Evolutionary conservation across 495 filamentous ascomycete genomes (phyloP).

Genomic region (Penicillium fimorum): DNA sequence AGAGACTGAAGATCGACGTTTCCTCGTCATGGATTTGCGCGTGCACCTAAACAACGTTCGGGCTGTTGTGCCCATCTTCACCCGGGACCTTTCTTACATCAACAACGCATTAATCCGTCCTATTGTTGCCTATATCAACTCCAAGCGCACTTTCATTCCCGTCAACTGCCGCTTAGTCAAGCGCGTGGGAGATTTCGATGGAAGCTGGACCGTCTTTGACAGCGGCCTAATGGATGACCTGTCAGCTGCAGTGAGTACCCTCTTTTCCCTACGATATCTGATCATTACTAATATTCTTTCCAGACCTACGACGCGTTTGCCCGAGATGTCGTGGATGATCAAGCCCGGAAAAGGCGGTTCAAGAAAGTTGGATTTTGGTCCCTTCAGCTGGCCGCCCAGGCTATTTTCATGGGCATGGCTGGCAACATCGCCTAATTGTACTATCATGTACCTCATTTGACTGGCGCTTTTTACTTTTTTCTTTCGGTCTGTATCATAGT

Average conservation of each 20-base stretch:
- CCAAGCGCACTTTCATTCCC: conserved; percentile 87
- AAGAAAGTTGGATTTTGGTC: conserved; percentile 98
- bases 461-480: conserved; percentile 17
- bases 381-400: conserved; percentile 83
- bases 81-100: conserved; percentile 84
- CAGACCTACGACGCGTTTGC: conserved; percentile 90
- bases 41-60: conserved; percentile 90
- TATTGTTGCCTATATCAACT: conserved; percentile 99
- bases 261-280: not conserved
- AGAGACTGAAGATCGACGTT: conserved; percentile 57
- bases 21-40: conserved; percentile 84
- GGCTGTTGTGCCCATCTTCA: conserved; percentile 89
- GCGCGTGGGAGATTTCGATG: conserved; percentile 81
- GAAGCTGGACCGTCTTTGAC: conserved; percentile 92
- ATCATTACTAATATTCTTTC: conserved; percentile 16
- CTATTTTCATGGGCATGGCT: conserved; percentile 92
- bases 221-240: conserved; percentile 93
- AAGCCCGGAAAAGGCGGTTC: conserved; percentile 78
- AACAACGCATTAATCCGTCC: conserved; percentile 93
- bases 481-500: conserved; percentile 20
- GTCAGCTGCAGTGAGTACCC: conserved; percentile 68
- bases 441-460: conserved; percentile 17
- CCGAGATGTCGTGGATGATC: conserved; percentile 78
- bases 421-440: conserved; percentile 69
- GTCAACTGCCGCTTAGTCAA: conserved; percentile 94